Percentiles rank a stretch among this genome's conserved stretches.
Conservation (phyloP, 2,329 filamentous ascomycete genomes). For the Neobulgaria alba region DNA sequence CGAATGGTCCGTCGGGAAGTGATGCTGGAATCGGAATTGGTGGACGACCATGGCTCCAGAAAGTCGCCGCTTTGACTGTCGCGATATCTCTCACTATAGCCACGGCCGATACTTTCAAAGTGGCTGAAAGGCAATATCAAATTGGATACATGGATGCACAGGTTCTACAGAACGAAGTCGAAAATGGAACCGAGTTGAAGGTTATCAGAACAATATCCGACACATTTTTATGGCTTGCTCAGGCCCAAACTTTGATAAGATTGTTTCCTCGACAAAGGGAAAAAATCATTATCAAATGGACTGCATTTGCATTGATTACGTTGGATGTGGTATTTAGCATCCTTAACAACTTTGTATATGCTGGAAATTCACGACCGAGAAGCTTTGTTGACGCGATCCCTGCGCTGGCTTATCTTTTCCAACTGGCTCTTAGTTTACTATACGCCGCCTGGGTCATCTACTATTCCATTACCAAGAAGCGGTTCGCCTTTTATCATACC, state of each 20-base stretch:
- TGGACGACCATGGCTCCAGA: slow-evolving; percentile 88
- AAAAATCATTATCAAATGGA: slow-evolving; percentile 98
- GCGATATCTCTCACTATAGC: slow-evolving; percentile 87
- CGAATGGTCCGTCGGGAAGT: slow-evolving; percentile 63
- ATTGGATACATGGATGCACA: slow-evolving; percentile 72
- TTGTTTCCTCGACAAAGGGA: slow-evolving; percentile 94
- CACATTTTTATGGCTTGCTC: slow-evolving; percentile 93
- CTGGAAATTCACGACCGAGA: slow-evolving; percentile 53
- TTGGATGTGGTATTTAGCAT: slow-evolving; percentile 87
- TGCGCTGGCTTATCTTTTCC: slow-evolving; percentile 65
- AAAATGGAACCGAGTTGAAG: slow-evolving; percentile 78
- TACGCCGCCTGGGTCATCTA: slow-evolving; percentile 71
- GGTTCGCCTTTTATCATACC: slow-evolving; percentile 62
- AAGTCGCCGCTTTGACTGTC: slow-evolving; percentile 64
- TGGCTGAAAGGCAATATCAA: slow-evolving; percentile 74
- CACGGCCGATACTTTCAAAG: slow-evolving; percentile 80
- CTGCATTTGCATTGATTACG: slow-evolving; percentile 85
- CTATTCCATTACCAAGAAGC: slow-evolving; percentile 61
- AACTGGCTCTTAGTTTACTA: slow-evolving; percentile 59
- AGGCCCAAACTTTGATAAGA: slow-evolving; percentile 92
- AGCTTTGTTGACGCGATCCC: slow-evolving; percentile 86
- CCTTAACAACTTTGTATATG: slow-evolving; percentile 73
- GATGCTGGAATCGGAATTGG: slow-evolving; percentile 74
- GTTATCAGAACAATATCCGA: slow-evolving; percentile 89
- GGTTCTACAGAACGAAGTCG: slow-evolving; percentile 66